These are phyloP conservation scores for Vitis labrusca DNA, from an alignment of 164 flowering plant genomes.

Conservation along the genomic window DNA sequence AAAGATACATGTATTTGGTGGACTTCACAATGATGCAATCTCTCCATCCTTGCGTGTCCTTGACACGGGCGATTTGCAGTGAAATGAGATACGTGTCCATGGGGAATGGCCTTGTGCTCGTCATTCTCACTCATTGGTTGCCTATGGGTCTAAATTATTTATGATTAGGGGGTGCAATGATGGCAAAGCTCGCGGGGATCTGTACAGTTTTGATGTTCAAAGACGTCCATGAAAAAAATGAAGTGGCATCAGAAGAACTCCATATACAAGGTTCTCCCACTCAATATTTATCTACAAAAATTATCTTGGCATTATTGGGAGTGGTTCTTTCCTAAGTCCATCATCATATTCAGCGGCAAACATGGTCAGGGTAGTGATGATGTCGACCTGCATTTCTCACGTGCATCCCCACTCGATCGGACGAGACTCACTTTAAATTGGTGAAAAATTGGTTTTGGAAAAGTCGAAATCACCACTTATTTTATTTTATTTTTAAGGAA, in stretches of 20 bases:
- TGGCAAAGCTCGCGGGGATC: conserved; percentile 70
- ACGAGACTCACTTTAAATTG: too few species aligned
- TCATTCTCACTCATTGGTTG: conserved; percentile 90
- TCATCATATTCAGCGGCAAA: too few species aligned
- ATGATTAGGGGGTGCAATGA: conserved; percentile 93
- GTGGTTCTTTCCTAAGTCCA: conserved; percentile 49
- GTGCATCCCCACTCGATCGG: too few species aligned
- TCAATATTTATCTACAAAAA: conserved; percentile 74
- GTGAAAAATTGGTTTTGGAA: too few species aligned
- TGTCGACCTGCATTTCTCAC: too few species aligned
- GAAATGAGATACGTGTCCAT: conserved; percentile 50
- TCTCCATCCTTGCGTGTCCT: conserved; percentile 65
- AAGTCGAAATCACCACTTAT: too few species aligned
- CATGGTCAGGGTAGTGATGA: too few species aligned
- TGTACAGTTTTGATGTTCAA: conserved; percentile 61
- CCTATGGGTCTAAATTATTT: conserved; percentile 50
- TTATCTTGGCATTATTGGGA: conserved; percentile 86
- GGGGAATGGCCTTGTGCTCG: conserved; percentile 84
- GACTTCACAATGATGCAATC: conserved; percentile 57
- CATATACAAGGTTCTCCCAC: conserved; percentile 85
- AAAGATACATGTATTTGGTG: conserved; percentile 80
- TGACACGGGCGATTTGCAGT: conserved; percentile 49
- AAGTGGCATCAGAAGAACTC: conserved; percentile 49
- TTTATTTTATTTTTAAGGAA: too few species aligned
- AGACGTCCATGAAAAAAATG: conserved; percentile 58